A percentile compares a stretch with the other conserved stretches of the same genome.
Conservation (phyloP, 768 basidiomycete species). For the Podaxis sp. region DNA sequence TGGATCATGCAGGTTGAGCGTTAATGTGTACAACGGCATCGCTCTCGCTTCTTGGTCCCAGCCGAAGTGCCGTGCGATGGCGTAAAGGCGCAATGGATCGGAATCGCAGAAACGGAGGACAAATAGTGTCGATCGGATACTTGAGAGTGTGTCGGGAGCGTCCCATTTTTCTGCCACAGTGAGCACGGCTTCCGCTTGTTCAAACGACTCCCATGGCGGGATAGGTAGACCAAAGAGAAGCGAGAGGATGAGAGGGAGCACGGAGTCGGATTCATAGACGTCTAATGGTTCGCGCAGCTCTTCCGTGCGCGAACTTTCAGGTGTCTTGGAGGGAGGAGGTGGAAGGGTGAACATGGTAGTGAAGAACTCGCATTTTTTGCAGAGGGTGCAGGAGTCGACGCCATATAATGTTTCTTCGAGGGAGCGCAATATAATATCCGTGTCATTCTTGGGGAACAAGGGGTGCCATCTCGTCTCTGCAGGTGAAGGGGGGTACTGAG, state of each 20-base stretch:
- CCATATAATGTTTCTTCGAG: constrained; percentile 52
- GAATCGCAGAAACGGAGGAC: constrained; percentile 44
- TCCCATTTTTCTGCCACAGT: constrained; percentile 71
- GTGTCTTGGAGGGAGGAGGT: constrained; percentile 14
- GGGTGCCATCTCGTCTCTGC: constrained; percentile 24
- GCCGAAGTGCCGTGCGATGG: constrained; percentile 57
- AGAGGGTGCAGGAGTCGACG: constrained; percentile 54
- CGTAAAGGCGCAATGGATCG: constrained; percentile 50
- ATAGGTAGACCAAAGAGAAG: constrained; percentile 57
- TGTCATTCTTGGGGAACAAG: constrained; percentile 30
- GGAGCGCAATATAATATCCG: constrained; percentile 36
- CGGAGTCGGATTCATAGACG: constrained; percentile 40
- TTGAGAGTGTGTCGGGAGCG: constrained; percentile 56
- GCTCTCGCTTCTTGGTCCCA: constrained; percentile 57
- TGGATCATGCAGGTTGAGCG: constrained; percentile 45
- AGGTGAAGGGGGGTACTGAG: background rate
- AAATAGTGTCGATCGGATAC: constrained; percentile 50
- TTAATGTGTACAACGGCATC: constrained; percentile 57
- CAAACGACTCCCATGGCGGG: constrained; percentile 45
- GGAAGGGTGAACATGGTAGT: constrained; percentile 62
- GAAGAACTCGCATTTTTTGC: constrained; percentile 47
- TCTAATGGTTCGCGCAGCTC: constrained; percentile 24
- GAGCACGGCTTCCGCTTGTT: constrained; percentile 52
- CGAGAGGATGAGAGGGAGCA: constrained; percentile 53
- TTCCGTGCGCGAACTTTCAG: background rate